phyloP scores from a whole-genome alignment of 257 asterid species.

The Mentha longifolia region DNA sequence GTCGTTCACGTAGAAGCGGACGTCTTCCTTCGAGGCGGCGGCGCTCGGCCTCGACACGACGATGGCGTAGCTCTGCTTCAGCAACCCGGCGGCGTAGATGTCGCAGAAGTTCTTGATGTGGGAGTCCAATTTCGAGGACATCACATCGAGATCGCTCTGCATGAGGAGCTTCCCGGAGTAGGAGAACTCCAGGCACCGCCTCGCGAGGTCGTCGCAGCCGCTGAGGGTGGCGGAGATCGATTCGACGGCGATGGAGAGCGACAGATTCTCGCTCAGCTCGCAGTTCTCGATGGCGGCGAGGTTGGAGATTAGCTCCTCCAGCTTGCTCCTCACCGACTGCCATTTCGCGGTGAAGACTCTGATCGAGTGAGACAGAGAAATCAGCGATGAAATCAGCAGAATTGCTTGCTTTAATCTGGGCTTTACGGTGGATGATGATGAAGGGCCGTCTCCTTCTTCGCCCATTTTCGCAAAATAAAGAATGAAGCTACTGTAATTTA shows the following conservation, averaged over 20 bases:
- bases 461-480: constrained; percentile 39
- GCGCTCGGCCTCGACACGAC: constrained; percentile 69
- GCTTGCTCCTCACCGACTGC: constrained; percentile 61
- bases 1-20: constrained; percentile 67
- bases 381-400: constrained; percentile 56
- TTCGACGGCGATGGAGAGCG: constrained; percentile 52
- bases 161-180: constrained; percentile 82
- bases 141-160: constrained; percentile 87
- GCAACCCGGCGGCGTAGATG: constrained; percentile 70
- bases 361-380: constrained; percentile 69
- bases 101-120: constrained; percentile 57
- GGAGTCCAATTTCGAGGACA: constrained; percentile 53
- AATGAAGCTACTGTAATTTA: constrained; percentile 6
- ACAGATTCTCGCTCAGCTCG: constrained; percentile 52
- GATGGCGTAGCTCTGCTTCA: constrained; percentile 64
- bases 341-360: constrained; percentile 70
- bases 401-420: constrained; percentile 47
- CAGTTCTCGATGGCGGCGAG: constrained; percentile 72
- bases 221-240: constrained; percentile 55
- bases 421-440: constrained; percentile 31
- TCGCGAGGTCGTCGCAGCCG: constrained; percentile 54
- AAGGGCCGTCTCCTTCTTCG: constrained; percentile 38
- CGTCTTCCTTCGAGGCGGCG: constrained; percentile 76
- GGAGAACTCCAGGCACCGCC: constrained; percentile 56
- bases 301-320: constrained; percentile 71